These are phyloP conservation scores for Phyllachora maydis DNA, from an alignment of 2,329 filamentous ascomycete genomes.

Conservation along the genomic window DNA sequence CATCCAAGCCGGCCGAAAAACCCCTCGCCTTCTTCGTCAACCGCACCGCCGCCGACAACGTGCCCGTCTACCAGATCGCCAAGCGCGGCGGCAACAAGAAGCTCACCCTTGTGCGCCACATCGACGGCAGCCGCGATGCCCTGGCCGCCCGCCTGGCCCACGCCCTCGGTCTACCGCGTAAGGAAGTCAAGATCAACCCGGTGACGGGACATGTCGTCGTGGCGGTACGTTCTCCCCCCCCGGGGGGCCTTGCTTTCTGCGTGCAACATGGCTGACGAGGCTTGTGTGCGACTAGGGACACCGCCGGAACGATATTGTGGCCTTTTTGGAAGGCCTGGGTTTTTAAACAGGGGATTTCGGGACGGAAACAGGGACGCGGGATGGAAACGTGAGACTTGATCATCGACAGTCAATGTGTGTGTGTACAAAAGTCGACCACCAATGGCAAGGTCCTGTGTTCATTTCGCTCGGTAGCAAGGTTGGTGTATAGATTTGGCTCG, in stretches of 20 bases:
- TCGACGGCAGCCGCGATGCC: background rate
- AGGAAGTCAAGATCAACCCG: constrained; percentile 40
- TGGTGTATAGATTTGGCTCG: too few species aligned
- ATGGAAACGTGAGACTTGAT: too few species aligned
- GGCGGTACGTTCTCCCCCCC: constrained; percentile 31
- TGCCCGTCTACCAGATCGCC: constrained; percentile 55
- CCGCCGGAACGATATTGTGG: constrained; percentile 7
- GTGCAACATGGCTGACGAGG: constrained; percentile 2
- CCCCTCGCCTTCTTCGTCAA: constrained; percentile 39
- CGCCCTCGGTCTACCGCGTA: constrained; percentile 7
- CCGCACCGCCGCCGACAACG: constrained; percentile 47
- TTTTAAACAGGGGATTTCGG: too few species aligned
- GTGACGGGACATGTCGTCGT: constrained; percentile 57
- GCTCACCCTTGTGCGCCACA: constrained; percentile 37
- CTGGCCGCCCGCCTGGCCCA: background rate
- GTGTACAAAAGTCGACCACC: too few species aligned
- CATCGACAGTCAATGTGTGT: too few species aligned
- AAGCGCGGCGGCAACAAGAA: constrained; percentile 61
- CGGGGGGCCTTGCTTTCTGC: background rate
- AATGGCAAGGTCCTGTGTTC: too few species aligned
- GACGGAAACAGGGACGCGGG: too few species aligned
- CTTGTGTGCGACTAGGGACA: constrained; percentile 14
- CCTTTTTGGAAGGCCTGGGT: constrained; percentile 1
- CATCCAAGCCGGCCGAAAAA: too few species aligned
- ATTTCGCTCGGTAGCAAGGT: too few species aligned